phyloP scores from a whole-genome alignment of 2,329 filamentous ascomycete species.

The Didymella pinodella region DNA sequence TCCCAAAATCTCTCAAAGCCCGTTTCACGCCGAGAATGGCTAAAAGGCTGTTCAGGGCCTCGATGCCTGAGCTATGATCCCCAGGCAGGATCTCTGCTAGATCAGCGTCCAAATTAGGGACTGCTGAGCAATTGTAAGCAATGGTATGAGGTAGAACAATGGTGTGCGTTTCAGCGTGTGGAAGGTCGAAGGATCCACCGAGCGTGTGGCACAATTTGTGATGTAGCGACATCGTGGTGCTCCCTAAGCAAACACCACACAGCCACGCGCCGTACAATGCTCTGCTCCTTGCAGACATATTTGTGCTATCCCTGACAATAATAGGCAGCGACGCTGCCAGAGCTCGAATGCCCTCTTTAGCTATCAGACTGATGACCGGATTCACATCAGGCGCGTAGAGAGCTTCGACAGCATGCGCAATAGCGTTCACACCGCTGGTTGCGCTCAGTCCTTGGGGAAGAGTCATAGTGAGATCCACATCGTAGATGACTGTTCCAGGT shows the following conservation, averaged over 20 bases:
- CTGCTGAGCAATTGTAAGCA: slow-evolving; percentile 62
- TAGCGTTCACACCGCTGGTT: slow-evolving; percentile 70
- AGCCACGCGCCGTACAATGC: slow-evolving; percentile 72
- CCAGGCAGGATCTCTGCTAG: too few relatives aligned
- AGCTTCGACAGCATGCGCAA: slow-evolving; percentile 69
- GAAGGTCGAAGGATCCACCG: slow-evolving; percentile 69
- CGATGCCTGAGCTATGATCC: too few relatives aligned
- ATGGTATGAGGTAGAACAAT: slow-evolving; percentile 69
- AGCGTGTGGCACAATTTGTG: slow-evolving; percentile 73
- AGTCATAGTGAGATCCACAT: slow-evolving; percentile 69
- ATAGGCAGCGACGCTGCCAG: background rate
- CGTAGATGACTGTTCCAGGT: slow-evolving; percentile 69
- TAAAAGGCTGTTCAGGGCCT: too few relatives aligned
- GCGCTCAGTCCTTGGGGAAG: slow-evolving; percentile 62
- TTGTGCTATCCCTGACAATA: background rate
- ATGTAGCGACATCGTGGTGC: slow-evolving; percentile 69
- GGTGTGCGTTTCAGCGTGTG: slow-evolving; percentile 72
- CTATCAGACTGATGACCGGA: slow-evolving; percentile 58
- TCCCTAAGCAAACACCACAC: slow-evolving; percentile 67
- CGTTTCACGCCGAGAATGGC: too few relatives aligned
- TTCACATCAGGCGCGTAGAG: slow-evolving; percentile 69
- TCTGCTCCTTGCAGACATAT: slow-evolving; percentile 56
- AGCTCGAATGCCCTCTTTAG: slow-evolving; percentile 10
- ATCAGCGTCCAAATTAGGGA: background rate
- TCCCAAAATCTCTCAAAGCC: too few relatives aligned